Evolutionary conservation across 2,329 filamentous ascomycete genomes (phyloP), one percentile per base, ranked within the genome.

Genomic region (Aspergillus novoparasiticus): DNA sequence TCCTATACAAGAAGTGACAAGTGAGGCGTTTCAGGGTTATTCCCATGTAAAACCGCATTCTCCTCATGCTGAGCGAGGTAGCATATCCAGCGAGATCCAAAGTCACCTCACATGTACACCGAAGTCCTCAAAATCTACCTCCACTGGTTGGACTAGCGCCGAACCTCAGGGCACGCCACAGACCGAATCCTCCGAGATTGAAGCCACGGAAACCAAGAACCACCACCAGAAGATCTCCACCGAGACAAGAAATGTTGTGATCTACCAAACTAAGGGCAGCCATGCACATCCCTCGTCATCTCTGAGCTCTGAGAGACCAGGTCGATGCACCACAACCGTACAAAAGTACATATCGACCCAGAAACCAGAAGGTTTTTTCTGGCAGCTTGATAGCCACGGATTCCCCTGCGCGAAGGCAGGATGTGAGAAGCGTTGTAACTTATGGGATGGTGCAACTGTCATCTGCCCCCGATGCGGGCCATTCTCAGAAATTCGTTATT

Each of bases 311-410:
- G 54, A 53, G 10, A n/a, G 46, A 28, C 16, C 46, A 12, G 48
- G 46, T 16, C n/a, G n/a, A 21, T 53, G 64, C 9, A 63, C 53
- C 21, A 39, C 39, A n/a, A 54, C 67, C 81, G 16, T 46, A 32
- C 51, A 58, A n/a, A 23, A 43, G 2, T 59, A 11, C 6, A 39
- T 58, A 41, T 57, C 62, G 11, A 60, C 36, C 19, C 60, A 64
- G n/a, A 70, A 68, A 43, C 66, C 65, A 11, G 58, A 64, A 10
- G 64, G 61, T 1, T 74, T 69, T 48, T 71, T 72, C 57, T 75
- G 67, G 64, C 69, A 87, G 81, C 59, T 85, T 79, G 63, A 86
- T 79, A 66, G 83, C 80, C 21, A 82, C 80, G 19, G 83, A 76
- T 79, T 87, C 79, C 69, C 62, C n/a, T 79, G 78, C 58, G 64